A percentile compares a stretch with the other conserved stretches of the same genome.
Conservation (phyloP, 352 stramenopile species). For the Globisporangium perplexum region DNA sequence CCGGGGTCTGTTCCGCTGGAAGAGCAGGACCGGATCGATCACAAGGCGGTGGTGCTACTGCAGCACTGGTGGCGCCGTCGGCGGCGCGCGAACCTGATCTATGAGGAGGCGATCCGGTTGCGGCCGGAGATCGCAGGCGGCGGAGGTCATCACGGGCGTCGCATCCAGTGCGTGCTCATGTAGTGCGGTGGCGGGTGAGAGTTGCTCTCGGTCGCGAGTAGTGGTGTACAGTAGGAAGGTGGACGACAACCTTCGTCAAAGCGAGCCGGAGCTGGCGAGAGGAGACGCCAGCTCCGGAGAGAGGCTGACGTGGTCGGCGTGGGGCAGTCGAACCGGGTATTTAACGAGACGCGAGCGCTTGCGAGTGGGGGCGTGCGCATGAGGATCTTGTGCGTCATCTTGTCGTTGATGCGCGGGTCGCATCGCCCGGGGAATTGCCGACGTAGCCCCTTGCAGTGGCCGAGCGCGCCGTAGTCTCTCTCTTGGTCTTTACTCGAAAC, state of each 20-base stretch:
- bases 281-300: neutral
- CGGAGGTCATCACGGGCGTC: conserved; percentile 14
- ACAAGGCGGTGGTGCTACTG: conserved; percentile 68
- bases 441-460: no score
- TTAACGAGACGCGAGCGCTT: neutral
- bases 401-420: no score
- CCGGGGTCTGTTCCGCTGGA: conserved; percentile 84
- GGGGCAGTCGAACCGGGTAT: neutral
- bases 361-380: neutral
- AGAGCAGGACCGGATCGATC: conserved; percentile 84
- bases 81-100: conserved; percentile 51
- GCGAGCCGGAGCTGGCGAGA: neutral
- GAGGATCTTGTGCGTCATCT: no score
- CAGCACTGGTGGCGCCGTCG: conserved; percentile 83
- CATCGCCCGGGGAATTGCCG: no score
- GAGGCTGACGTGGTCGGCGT: neutral
- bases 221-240: neutral
- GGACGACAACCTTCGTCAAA: neutral
- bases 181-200: neutral
- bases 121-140: conserved; percentile 33
- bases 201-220: neutral
- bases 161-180: conserved; percentile 24
- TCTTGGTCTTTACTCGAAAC: no score
- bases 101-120: conserved; percentile 56
- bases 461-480: no score